These are phyloP conservation scores for Lantana camara DNA, from an alignment of 257 asterid genomes.

Conservation along the genomic window DNA sequence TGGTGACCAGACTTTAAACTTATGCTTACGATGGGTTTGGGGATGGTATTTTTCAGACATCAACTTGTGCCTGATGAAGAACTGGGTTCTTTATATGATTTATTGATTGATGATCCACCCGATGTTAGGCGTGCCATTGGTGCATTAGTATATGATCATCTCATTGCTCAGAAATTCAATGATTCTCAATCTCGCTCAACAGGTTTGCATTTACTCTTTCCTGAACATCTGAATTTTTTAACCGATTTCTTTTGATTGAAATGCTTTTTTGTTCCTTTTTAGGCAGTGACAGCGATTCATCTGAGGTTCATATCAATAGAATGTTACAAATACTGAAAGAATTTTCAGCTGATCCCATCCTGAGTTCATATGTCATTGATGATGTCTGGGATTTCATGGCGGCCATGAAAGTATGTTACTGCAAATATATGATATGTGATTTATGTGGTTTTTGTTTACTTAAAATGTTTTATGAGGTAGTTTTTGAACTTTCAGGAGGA, in stretches of 20 bases:
- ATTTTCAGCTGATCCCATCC: conserved; percentile 84
- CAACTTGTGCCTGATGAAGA: conserved; percentile 98
- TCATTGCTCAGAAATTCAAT: conserved; percentile 90
- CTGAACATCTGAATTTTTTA: conserved; percentile 14
- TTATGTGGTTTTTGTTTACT: conserved; percentile 3
- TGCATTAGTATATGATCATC: conserved; percentile 86
- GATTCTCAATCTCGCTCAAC: conserved; percentile 74
- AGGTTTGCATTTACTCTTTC: conserved; percentile 51
- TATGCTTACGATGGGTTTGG: conserved; percentile 30
- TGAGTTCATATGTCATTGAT: conserved; percentile 90
- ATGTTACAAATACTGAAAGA: conserved; percentile 90
- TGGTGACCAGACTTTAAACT: conserved; percentile 17
- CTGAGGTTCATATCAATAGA: conserved; percentile 81
- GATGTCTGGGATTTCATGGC: conserved; percentile 99
- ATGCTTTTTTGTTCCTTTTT: conserved; percentile 28
- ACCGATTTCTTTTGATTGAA: not conserved
- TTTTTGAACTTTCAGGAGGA: conserved; percentile 5
- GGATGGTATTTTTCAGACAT: conserved; percentile 60
- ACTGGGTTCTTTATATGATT: conserved; percentile 90
- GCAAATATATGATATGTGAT: conserved; percentile 11
- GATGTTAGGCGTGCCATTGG: conserved; percentile 97
- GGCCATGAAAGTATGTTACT: conserved; percentile 86
- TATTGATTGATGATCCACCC: conserved; percentile 94
- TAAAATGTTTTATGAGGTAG: conserved; percentile 9
- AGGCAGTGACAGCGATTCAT: conserved; percentile 71